Conservation (phyloP, 495 filamentous ascomycete genomes). For the Lineolata rhizophorae region DNA sequence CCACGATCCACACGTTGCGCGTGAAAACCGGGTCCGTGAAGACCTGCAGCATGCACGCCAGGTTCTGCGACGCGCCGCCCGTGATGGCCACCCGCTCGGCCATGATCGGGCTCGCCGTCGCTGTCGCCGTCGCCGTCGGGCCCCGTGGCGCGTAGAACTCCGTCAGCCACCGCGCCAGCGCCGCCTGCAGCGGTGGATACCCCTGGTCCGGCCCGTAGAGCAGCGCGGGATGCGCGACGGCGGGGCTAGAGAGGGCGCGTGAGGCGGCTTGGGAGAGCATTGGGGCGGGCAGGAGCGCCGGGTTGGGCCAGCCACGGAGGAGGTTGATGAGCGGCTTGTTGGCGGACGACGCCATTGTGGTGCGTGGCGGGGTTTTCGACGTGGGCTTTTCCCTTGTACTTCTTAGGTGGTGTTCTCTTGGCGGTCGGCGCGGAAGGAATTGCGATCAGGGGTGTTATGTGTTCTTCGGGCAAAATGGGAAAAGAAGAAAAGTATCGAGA, state of each 20-base stretch:
- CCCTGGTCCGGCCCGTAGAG: slow-evolving; percentile 65
- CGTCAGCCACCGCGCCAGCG: slow-evolving; percentile 48
- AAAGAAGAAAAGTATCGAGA: too few species aligned
- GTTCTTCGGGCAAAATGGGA: too few species aligned
- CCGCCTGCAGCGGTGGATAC: slow-evolving; percentile 37
- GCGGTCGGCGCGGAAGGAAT: too few species aligned
- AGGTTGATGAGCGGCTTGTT: too few species aligned
- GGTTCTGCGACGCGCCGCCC: slow-evolving; percentile 54
- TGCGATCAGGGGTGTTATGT: too few species aligned
- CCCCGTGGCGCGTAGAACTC: slow-evolving; percentile 30
- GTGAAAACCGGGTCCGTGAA: slow-evolving; percentile 65
- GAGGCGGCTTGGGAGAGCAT: slow-evolving; percentile 32
- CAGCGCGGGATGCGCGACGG: slow-evolving; percentile 33
- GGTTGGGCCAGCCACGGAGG: slow-evolving; percentile 48
- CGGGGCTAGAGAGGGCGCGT: slow-evolving; percentile 31
- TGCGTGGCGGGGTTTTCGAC: too few species aligned
- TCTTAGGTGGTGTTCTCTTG: too few species aligned
- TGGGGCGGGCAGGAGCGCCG: slow-evolving; percentile 41
- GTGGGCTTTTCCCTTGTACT: too few species aligned
- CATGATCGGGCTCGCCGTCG: neutral
- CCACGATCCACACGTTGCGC: slow-evolving; percentile 51
- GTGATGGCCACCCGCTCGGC: slow-evolving; percentile 55
- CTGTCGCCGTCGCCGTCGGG: slow-evolving; percentile 15
- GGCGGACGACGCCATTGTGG: too few species aligned
- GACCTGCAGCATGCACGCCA: slow-evolving; percentile 47